phyloP scores from a whole-genome alignment of 2,329 filamentous ascomycete genomes.

The Neopestalotiopsis sp. region DNA sequence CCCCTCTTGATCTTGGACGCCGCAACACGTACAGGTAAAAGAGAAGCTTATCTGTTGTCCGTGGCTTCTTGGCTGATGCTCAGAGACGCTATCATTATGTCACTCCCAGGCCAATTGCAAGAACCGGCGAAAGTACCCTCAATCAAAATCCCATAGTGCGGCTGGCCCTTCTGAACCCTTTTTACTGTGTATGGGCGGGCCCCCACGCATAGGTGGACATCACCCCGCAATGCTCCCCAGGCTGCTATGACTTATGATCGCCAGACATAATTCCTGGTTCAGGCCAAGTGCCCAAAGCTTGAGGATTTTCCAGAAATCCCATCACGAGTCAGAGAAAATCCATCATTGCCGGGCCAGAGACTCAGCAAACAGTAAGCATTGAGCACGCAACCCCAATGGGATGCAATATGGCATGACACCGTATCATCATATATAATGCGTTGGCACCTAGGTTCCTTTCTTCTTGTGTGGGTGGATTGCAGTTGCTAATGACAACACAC shows the following conservation, averaged over 20 bases:
- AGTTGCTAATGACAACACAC: too few species aligned
- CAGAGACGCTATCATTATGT: not conserved
- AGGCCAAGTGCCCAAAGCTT: not conserved
- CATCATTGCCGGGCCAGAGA: too few species aligned
- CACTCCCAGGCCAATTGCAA: conserved; percentile 1
- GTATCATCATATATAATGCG: too few species aligned
- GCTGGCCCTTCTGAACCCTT: not conserved
- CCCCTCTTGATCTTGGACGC: too few species aligned
- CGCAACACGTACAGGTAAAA: too few species aligned
- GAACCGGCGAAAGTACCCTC: conserved; percentile 14
- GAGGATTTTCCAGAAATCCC: not conserved
- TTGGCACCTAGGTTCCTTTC: too few species aligned
- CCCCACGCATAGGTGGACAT: conserved; percentile 12
- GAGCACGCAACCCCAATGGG: not conserved
- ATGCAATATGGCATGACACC: not conserved
- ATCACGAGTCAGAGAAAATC: conserved; percentile 4
- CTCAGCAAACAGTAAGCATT: too few species aligned
- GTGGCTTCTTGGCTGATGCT: not conserved
- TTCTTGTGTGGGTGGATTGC: too few species aligned
- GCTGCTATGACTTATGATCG: conserved; percentile 30
- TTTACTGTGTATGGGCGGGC: not conserved
- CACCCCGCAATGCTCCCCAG: conserved; percentile 32
- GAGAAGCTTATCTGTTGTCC: not conserved
- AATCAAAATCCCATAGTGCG: not conserved
- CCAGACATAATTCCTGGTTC: conserved; percentile 19